Evolutionary conservation across 2,329 filamentous ascomycete species (phyloP), one percentile per base, ranked within the genome.

Genomic region (Tolypocladium paradoxum): DNA sequence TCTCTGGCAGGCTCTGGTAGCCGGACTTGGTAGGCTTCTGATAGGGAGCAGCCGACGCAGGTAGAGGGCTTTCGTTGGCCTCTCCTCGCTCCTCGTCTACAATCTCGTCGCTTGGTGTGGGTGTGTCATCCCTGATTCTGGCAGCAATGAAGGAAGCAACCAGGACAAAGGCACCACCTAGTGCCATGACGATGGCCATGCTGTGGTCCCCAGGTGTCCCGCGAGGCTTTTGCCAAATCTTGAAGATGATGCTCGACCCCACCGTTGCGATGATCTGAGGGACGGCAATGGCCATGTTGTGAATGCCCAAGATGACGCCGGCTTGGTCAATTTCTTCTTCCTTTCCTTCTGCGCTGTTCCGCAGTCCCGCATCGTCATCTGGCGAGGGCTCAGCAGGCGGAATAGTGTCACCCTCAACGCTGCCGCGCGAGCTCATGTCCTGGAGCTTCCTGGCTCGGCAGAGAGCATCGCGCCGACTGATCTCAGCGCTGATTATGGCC

Each of bases 281-380:
- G 6, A 90, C 84, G 1, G 91, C 90, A 60, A 97, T 88, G 18
- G 91, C 86, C 72, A 97, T 92, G 68, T 97, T 97, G 74, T 97
- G 92, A 52, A 97, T 90, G 9, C 92, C 92, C 2, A 97, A 78
- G 46, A 97, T 90, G 40, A 96, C 87, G 43, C 92, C 90, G 5
- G 90, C 89, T 65, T 93, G 87, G 62, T 91, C 87, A 2, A 81
- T 75, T 38, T 81, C 77, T 29, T 81, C 76, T 3, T 78, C 76
- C n/a, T 77, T 76, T 48, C 79, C 68, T 8, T 69, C 68, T 11
- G 61, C 61, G 29, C 16, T 4, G 43, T 20, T 12, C 34, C 67
- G 58, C 4, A 29, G 37, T 43, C 54, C 53, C 20, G 64, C 58
- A 31, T 69, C 56, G 12, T 63, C 48, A 18, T 63, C 60, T 6